Conservation (phyloP, 2,329 filamentous ascomycete species). For the Talaromyces sp. region DNA sequence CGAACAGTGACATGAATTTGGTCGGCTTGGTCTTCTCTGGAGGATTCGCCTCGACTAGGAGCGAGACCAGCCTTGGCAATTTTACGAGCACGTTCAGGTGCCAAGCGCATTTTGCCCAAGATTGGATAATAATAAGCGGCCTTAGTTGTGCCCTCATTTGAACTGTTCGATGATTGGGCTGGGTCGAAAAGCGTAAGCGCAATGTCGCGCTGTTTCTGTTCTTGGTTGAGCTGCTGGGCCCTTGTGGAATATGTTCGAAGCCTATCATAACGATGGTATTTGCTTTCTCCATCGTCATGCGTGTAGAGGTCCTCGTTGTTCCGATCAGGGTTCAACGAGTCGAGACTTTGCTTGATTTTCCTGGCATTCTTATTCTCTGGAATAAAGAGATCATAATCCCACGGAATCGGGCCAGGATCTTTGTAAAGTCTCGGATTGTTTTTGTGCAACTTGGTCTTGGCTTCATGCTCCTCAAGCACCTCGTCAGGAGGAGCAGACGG, state of each 20-base stretch:
- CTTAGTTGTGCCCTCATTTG: slow-evolving; percentile 34
- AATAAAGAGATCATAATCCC: slow-evolving; percentile 57
- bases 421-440: slow-evolving; percentile 47
- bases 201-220: slow-evolving; percentile 52
- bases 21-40: slow-evolving; percentile 46
- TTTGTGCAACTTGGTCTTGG: slow-evolving; percentile 44
- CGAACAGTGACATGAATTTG: slow-evolving; percentile 48
- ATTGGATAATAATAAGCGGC: slow-evolving; percentile 62
- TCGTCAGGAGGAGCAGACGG: slow-evolving; percentile 47
- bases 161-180: slow-evolving; percentile 20
- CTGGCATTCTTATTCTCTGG: slow-evolving; percentile 45
- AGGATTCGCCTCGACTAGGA: slow-evolving; percentile 30
- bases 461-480: slow-evolving; percentile 42
- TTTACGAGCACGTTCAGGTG: slow-evolving; percentile 42
- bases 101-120: slow-evolving; percentile 51
- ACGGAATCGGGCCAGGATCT: slow-evolving; percentile 49
- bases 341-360: slow-evolving; percentile 53
- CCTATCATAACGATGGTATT: slow-evolving; percentile 52
- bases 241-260: slow-evolving; percentile 58
- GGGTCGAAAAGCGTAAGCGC: slow-evolving; percentile 56
- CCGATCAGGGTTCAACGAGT: slow-evolving; percentile 48
- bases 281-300: slow-evolving; percentile 38
- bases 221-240: slow-evolving; percentile 46
- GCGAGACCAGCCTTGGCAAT: slow-evolving; percentile 35
- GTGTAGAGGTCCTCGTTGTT: slow-evolving; percentile 50